These are phyloP conservation scores for Candida verbasci DNA, from an alignment of 805 yeast genomes.

Conservation along the genomic window DNA sequence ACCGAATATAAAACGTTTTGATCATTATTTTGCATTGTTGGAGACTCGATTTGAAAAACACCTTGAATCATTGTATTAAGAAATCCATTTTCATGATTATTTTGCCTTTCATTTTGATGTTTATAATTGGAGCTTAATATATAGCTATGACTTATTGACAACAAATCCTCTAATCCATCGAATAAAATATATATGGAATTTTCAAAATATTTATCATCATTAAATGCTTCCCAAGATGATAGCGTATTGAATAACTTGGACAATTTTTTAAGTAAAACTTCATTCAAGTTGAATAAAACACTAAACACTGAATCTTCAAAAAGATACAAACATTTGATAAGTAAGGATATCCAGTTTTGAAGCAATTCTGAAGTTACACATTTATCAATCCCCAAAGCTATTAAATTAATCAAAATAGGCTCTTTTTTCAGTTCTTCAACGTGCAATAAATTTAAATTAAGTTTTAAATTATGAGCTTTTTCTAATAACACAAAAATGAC, in stretches of 20 bases:
- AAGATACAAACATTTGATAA: conserved; percentile 48
- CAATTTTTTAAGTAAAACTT: conserved; percentile 43
- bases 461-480: conserved; percentile 23
- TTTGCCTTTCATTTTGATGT: conserved; percentile 12
- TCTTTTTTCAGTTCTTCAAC: conserved; percentile 26
- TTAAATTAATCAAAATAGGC: conserved; percentile 37
- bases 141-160: conserved; percentile 56
- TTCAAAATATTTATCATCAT: conserved; percentile 31
- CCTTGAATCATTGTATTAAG: conserved; percentile 71
- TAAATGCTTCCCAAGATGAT: conserved; percentile 12
- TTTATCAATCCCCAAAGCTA: conserved; percentile 45
- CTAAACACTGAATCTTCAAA: conserved; percentile 52
- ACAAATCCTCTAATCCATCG: conserved; percentile 64
- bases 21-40: conserved; percentile 45
- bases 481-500: conserved; percentile 26
- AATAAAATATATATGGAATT: conserved; percentile 41
- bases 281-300: conserved; percentile 50
- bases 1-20: conserved; percentile 53
- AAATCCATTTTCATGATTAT: conserved; percentile 41
- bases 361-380: conserved; percentile 40
- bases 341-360: conserved; percentile 46
- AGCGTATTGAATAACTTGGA: conserved; percentile 25
- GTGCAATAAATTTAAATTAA: conserved; percentile 25
- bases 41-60: conserved; percentile 70
- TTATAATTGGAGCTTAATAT: conserved; percentile 32